Conservation (phyloP, 2,329 filamentous ascomycete genomes). For the Botrytis byssoidea region DNA sequence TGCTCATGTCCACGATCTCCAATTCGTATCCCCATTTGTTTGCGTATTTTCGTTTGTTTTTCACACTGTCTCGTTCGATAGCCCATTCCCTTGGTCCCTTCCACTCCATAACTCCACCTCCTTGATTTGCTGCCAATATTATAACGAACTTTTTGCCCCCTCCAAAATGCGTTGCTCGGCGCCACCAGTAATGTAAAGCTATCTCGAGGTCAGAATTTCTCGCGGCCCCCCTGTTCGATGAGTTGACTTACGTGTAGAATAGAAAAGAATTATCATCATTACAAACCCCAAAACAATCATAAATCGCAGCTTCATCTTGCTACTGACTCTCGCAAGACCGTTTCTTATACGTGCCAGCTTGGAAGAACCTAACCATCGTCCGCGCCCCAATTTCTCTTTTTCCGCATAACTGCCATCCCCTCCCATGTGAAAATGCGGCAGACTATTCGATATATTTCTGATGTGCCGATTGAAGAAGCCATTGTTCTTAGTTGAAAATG, state of each 20-base stretch:
- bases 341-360: slow-evolving; percentile 49
- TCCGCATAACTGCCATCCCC: slow-evolving; percentile 57
- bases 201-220: slow-evolving; percentile 24
- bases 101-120: slow-evolving; percentile 98
- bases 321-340: slow-evolving; percentile 53
- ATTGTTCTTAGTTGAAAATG: slow-evolving; percentile 76
- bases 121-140: slow-evolving; percentile 88
- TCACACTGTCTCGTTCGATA: slow-evolving; percentile 91
- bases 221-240: not conserved
- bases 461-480: slow-evolving; percentile 87
- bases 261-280: slow-evolving; percentile 63
- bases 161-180: slow-evolving; percentile 70
- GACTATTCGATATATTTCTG: slow-evolving; percentile 72
- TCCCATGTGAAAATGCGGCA: slow-evolving; percentile 67
- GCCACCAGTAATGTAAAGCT: slow-evolving; percentile 57
- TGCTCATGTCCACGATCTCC: slow-evolving; percentile 97
- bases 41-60: slow-evolving; percentile 90
- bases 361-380: slow-evolving; percentile 52
- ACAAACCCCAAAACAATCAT: slow-evolving; percentile 59
- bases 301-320: slow-evolving; percentile 64
- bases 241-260: slow-evolving; percentile 67
- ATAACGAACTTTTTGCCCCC: slow-evolving; percentile 91
- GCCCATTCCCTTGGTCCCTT: slow-evolving; percentile 97
- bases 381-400: slow-evolving; percentile 72
- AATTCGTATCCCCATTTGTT: slow-evolving; percentile 90